phyloP scores from a whole-genome alignment of 2,329 filamentous ascomycete genomes.

The Nectriaceae sp. region DNA sequence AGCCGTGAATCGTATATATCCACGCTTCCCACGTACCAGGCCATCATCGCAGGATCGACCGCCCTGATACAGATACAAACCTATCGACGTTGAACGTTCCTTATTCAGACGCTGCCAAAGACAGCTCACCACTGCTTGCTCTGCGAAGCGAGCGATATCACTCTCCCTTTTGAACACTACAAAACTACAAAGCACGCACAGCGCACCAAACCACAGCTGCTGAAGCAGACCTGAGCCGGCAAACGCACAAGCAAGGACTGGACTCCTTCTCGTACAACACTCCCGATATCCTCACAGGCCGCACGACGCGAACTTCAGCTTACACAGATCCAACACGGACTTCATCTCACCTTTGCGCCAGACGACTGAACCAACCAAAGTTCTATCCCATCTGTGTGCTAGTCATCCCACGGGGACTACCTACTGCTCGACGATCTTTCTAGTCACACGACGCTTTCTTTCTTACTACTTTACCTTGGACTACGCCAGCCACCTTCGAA shows the following conservation, averaged over 20 bases:
- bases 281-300: constrained; percentile 7
- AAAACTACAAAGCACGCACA: constrained; percentile 7
- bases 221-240: background rate
- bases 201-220: constrained; percentile 12
- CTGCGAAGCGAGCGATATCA: constrained; percentile 17
- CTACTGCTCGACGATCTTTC: background rate
- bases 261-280: constrained; percentile 27
- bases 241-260: constrained; percentile 25
- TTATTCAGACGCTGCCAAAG: constrained; percentile 4
- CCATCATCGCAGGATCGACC: constrained; percentile 32
- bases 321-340: background rate
- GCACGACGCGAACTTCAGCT: background rate
- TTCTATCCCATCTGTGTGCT: background rate
- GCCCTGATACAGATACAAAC: constrained; percentile 22
- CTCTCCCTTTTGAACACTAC: constrained; percentile 20
- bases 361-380: background rate
- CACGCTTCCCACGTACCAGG: background rate
- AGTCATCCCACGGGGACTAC: background rate
- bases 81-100: constrained; percentile 33
- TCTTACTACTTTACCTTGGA: background rate
- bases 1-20: background rate
- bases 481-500: background rate
- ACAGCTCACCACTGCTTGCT: constrained; percentile 2
- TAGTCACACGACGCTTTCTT: background rate
- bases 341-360: background rate